phyloP scores from a whole-genome alignment of 306 rosid genomes.

The Rosa chinensis region DNA sequence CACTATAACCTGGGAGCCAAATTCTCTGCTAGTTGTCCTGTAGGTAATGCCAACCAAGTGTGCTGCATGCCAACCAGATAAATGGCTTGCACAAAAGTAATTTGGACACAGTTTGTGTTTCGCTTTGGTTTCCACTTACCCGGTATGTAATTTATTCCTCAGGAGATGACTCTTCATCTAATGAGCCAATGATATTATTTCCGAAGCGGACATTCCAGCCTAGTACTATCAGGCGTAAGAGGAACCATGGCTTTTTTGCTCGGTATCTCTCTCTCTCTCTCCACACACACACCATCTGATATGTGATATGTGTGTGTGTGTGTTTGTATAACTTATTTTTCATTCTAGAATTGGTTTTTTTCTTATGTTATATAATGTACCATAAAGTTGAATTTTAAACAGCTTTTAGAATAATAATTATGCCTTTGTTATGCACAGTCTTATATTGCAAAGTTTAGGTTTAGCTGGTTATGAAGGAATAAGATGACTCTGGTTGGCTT shows the following conservation, averaged over 20 bases:
- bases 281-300: not conserved
- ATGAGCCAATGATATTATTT: conserved; percentile 75
- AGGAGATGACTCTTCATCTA: conserved; percentile 57
- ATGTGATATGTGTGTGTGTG: not conserved
- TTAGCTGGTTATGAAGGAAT: not conserved
- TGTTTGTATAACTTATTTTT: no score
- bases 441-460: not conserved
- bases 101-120: not conserved
- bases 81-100: not conserved
- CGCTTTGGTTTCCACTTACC: not conserved
- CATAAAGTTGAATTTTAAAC: not conserved
- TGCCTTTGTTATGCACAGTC: not conserved
- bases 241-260: conserved; percentile 92
- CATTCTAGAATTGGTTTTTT: not conserved
- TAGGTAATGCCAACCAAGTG: not conserved
- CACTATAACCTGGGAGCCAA: not conserved
- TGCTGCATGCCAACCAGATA: not conserved
- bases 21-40: not conserved
- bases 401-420: not conserved
- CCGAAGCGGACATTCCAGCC: conserved; percentile 93
- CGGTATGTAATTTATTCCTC: conserved; percentile 16
- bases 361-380: not conserved
- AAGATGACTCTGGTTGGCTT: not conserved
- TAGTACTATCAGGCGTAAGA: conserved; percentile 72
- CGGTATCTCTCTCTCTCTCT: conserved; percentile 49